Conservation (phyloP, 352 stramenopile species). For the Pythium aquatile region DNA sequence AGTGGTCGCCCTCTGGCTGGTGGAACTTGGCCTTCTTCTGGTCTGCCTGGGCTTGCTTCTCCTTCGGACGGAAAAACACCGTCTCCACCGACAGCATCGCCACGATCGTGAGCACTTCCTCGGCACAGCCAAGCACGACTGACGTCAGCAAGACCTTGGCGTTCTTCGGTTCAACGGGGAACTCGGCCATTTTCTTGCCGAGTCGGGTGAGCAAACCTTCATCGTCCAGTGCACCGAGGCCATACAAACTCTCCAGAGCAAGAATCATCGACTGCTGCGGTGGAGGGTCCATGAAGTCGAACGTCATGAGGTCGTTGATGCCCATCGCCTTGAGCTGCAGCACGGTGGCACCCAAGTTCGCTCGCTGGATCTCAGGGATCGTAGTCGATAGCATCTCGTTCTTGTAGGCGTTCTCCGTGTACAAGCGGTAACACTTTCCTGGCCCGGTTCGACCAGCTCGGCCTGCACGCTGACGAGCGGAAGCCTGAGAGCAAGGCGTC, state of each 20-base stretch:
- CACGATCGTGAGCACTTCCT: slow-evolving; percentile 99
- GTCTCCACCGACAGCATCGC: slow-evolving; percentile 99
- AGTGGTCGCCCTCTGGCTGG: slow-evolving; percentile 98
- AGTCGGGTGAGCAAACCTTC: slow-evolving; percentile 91
- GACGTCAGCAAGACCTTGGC: slow-evolving; percentile 98
- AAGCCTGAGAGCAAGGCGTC: slow-evolving; percentile 97
- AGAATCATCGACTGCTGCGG: slow-evolving; percentile 96
- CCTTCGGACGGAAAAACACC: slow-evolving; percentile 98
- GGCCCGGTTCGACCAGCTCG: slow-evolving; percentile 97
- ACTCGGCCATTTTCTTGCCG: slow-evolving; percentile 99
- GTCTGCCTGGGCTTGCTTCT: slow-evolving; percentile 98
- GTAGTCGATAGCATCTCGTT: slow-evolving; percentile 97
- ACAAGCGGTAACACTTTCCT: slow-evolving; percentile 99
- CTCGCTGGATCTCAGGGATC: slow-evolving; percentile 99
- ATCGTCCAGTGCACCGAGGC: slow-evolving; percentile 97
- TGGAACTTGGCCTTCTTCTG: slow-evolving; percentile 99
- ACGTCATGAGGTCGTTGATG: slow-evolving; percentile 99
- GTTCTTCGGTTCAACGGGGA: slow-evolving; percentile 98
- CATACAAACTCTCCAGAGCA: slow-evolving; percentile 97
- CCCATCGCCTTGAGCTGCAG: slow-evolving; percentile 99
- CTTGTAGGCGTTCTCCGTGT: slow-evolving; percentile 98
- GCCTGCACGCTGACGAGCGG: slow-evolving; percentile 95
- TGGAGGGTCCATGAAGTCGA: slow-evolving; percentile 99
- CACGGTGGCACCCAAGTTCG: slow-evolving; percentile 98
- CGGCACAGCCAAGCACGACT: slow-evolving; percentile 96